Evolutionary conservation across 192 early-diverging fungal genomes (phyloP).

Genomic region (Backusella liffmaniae): DNA sequence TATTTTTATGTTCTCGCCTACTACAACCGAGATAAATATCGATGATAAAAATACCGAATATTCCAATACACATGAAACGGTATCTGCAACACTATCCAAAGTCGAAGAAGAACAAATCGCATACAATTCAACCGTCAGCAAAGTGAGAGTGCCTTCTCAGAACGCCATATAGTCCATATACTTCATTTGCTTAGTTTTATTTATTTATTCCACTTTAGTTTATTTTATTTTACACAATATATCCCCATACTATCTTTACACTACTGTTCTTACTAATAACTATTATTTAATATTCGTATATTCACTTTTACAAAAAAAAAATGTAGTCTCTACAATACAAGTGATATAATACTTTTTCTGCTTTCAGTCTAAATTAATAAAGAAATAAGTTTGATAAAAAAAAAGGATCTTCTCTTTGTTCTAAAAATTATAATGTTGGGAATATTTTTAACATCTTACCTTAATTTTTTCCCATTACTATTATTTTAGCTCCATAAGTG

Average conservation of each 20-base stretch:
- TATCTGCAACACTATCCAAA: neutral
- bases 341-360: neutral
- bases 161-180: neutral
- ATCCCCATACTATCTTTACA: neutral
- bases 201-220: neutral
- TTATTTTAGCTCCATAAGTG: neutral
- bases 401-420: neutral
- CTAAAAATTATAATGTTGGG: neutral
- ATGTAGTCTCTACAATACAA: neutral
- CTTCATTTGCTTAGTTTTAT: neutral
- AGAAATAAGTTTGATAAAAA: neutral
- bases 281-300: neutral
- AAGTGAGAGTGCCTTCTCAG: neutral
- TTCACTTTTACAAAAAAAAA: conserved; percentile 1
- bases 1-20: neutral
- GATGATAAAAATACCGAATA: neutral
- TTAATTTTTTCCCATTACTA: neutral
- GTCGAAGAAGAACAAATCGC: neutral
- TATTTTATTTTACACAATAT: neutral
- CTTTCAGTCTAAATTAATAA: neutral
- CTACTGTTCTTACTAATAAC: neutral
- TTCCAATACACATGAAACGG: neutral
- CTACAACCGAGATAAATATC: neutral
- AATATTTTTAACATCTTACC: neutral
- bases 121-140: neutral